phyloP scores from a whole-genome alignment of 176 grass and related monocot genomes.

The Calamus simplicifolius region DNA sequence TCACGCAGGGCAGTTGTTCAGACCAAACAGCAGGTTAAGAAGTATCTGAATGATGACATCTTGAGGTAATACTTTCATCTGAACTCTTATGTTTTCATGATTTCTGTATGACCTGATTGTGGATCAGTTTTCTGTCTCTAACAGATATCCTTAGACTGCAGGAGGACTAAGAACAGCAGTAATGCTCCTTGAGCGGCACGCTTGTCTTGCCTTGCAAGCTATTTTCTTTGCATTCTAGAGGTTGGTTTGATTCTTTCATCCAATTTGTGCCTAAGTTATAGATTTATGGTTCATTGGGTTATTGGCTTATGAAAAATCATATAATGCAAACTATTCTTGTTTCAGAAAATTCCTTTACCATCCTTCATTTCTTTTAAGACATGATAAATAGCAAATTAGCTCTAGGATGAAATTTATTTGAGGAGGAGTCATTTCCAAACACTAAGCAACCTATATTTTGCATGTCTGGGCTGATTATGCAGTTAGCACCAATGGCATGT shows the following conservation, averaged over 20 bases:
- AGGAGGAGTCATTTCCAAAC: no score
- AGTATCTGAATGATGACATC: constrained; percentile 9
- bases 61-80: constrained; percentile 22
- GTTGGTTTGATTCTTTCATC: constrained; percentile 13
- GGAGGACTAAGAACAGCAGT: constrained; percentile 60
- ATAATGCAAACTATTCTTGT: constrained; percentile 6
- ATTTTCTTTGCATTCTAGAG: constrained; percentile 53
- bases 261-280: background rate
- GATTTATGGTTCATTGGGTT: no score
- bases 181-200: constrained; percentile 49
- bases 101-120: constrained; percentile 6
- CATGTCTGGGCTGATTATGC: no score
- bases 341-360: no score
- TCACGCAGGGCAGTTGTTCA: constrained; percentile 40
- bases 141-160: constrained; percentile 50
- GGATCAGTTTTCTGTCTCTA: background rate
- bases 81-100: background rate
- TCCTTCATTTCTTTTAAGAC: no score
- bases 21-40: constrained; percentile 55
- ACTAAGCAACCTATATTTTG: no score
- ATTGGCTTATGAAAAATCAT: no score
- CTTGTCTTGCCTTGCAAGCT: constrained; percentile 63
- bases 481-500: no score
- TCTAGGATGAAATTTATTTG: no score
- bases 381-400: no score